Base-by-base conservation (phyloP, 768 basidiomycete genomes). In the Suillus discolor region DNA sequence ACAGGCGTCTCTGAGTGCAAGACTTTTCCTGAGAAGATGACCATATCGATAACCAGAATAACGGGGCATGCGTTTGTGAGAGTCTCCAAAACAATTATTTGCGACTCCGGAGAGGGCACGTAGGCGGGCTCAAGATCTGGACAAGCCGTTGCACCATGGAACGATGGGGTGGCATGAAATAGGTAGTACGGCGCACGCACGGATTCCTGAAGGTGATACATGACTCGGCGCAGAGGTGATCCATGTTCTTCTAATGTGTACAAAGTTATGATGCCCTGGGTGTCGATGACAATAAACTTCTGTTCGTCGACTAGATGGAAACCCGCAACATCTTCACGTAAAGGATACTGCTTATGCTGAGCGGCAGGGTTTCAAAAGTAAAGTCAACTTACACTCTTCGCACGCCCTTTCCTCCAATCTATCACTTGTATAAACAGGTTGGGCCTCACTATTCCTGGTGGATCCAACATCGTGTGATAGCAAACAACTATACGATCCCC, bases 81-180 rank as follows among this genome's bases (percentile, higher is more conserved):
- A 39, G 16, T 16, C 38, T 59, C 25, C 11, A 59, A 28, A 18
- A 59, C 38, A 39, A 59, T 41, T 2, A 59, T 25, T 41, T 39
- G 57, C 12, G 57, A 39, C 25, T 59, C 57, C 23, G 3, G 25
- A 41, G 57, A 59, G 16, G 57, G 57, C 23, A 59, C 23, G 23
- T 59, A 41, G 16, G 11, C 16, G 11, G 39, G 23, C 25, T 41
- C 39, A 11, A 39, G 39, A 5, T 41, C 25, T 6, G 57, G 15
- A 25, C 38, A 16, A 41, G 57, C 16, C 18, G 38, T 39, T 41
- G 57, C 25, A 3, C 16, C 16, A 11, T 41, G 16, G 38, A 59
- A 59, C 23, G 57, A 39, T 39, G 57, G 38, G 39, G 57, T 59
- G 25, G 38, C 57, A 59, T 59, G 57, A 16, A 59, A 25, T 23